Base-by-base conservation (phyloP, 345 rosid genomes). In the Arabidopsis arenosa region DNA sequence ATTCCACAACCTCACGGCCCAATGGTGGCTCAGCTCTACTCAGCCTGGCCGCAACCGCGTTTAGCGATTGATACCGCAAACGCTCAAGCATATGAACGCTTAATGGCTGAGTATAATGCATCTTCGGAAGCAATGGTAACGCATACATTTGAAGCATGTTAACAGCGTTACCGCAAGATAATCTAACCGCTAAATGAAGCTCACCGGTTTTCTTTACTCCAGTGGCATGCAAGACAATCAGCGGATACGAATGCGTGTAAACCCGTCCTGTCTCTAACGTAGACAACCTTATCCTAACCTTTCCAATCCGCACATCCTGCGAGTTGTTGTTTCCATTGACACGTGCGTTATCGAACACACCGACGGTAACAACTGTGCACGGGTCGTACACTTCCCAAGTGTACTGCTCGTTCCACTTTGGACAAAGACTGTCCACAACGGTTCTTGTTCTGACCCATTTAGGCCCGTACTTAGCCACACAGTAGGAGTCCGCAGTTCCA, bases 1-100 rank as follows among this genome's bases (percentile, higher is more conserved):
- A 48, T 17, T 48, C 53, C 53, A 48, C 53, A 48, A 48, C 53
- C 23, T 48, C 53, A 48, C 26, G 53, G 15, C 53, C 53, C 11
- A 48, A 17, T 15, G 26, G 23, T 4, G 53, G 53, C 10, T 15
- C 53, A 48, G 53, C 21, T 17, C 23, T 2, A 48, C 53, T 48
- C 5, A 48, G 23, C 11, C 26, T 48, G 11, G 26, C 23, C 9
- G 53, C 53, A 15, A 48, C 23, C 10, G 53, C 53, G 23, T 48
- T 48, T 8, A 48, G 5, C 11, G 53, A 7, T 17, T 15, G 53
- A 48, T n/a, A 48, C 11, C 53, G 53, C 53, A 48, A 48, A 48
- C 53, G 53, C 3, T 48, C 53, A 48, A 48, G 53, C 53, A 17
- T 48, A n/a, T 6, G 23, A 7, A 48, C 26, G 26, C 53, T 10